Evolutionary conservation across 805 yeast genomes (phyloP).

Genomic region (Saccharomycopsis selenospora): DNA sequence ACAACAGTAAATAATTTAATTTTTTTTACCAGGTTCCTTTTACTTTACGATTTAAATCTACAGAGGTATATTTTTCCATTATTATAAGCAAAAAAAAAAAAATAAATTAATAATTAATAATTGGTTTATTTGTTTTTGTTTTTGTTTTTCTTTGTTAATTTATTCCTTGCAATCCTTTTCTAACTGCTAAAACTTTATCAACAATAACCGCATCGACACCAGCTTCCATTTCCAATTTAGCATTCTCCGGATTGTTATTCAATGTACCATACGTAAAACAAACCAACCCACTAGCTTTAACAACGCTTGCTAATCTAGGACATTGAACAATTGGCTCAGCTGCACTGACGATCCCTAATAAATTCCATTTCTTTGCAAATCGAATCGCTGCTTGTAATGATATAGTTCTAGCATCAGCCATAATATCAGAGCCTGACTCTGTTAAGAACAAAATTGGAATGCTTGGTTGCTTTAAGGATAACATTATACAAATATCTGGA

Average conservation of each 20-base stretch:
- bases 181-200: slow-evolving; percentile 88
- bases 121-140: too few relatives aligned
- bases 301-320: slow-evolving; percentile 86
- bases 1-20: too few relatives aligned
- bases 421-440: slow-evolving; percentile 74
- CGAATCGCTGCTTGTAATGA: slow-evolving; percentile 87
- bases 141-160: too few relatives aligned
- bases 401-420: slow-evolving; percentile 86
- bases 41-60: too few relatives aligned
- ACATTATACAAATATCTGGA: slow-evolving; percentile 82
- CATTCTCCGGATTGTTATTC: slow-evolving; percentile 79
- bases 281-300: slow-evolving; percentile 82
- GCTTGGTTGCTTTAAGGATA: slow-evolving; percentile 87
- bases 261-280: slow-evolving; percentile 86
- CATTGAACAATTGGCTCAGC: slow-evolving; percentile 81
- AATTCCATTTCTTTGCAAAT: slow-evolving; percentile 84
- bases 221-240: slow-evolving; percentile 78
- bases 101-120: too few relatives aligned
- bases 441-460: slow-evolving; percentile 87
- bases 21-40: too few relatives aligned
- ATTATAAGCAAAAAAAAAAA: too few relatives aligned
- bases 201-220: slow-evolving; percentile 99
- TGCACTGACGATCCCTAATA: slow-evolving; percentile 86
- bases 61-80: too few relatives aligned
- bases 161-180: slow-evolving; percentile 51